These are phyloP conservation scores for Penicillium angulare DNA, from an alignment of 495 filamentous ascomycete species.

Conservation along the genomic window DNA sequence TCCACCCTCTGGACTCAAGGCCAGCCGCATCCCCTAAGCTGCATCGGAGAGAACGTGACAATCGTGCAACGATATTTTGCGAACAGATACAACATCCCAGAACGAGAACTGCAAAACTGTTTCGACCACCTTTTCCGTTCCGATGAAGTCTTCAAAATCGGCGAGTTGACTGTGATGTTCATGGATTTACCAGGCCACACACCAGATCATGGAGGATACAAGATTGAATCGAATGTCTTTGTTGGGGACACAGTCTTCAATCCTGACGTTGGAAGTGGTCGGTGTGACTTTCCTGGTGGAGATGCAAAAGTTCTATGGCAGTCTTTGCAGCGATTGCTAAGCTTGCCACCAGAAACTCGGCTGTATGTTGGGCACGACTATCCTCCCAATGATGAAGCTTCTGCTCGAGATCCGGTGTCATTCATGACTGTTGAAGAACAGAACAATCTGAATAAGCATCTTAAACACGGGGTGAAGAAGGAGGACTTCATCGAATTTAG, in stretches of 20 bases:
- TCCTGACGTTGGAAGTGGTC: conserved; percentile 51
- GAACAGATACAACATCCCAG: conserved; percentile 37
- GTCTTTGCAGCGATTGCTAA: conserved; percentile 44
- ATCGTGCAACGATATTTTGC: conserved; percentile 45
- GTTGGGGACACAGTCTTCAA: conserved; percentile 56
- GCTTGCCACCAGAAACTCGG: conserved; percentile 34
- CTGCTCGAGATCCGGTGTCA: conserved; percentile 23
- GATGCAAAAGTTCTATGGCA: conserved; percentile 34
- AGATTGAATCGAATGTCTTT: conserved; percentile 55
- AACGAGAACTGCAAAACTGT: conserved; percentile 32
- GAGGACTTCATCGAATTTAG: conserved; percentile 48
- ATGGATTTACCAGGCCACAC: conserved; percentile 57
- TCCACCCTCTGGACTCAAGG: conserved; percentile 22
- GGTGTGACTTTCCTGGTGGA: conserved; percentile 56
- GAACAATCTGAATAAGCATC: conserved; percentile 46
- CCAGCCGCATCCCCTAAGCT: conserved; percentile 27
- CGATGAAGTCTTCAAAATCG: conserved; percentile 46
- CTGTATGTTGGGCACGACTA: conserved; percentile 49
- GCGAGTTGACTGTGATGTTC: conserved; percentile 36
- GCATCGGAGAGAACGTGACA: conserved; percentile 49
- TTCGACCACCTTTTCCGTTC: conserved; percentile 51
- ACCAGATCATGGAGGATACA: conserved; percentile 55
- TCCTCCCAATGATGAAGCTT: conserved; percentile 23
- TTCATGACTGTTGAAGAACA: conserved; percentile 49
- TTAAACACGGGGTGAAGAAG: conserved; percentile 35